Evolutionary conservation across 225 moss, liverwort and hornwort species (phyloP).

Genomic region (Pseudoscleropodium purum): DNA sequence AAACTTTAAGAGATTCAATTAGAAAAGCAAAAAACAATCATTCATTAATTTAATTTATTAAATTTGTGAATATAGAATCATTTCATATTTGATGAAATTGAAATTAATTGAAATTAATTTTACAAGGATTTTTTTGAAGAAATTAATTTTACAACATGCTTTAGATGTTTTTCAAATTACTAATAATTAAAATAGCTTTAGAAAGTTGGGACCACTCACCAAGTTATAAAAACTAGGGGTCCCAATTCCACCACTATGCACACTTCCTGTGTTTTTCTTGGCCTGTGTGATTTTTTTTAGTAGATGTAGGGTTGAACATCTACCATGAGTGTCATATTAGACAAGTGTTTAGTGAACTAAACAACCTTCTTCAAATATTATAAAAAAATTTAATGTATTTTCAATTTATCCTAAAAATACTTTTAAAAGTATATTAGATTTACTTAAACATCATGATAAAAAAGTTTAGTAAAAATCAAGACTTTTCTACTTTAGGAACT

Average conservation of each 20-base stretch:
- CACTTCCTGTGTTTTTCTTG: accelerated
- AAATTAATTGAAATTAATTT: neutral
- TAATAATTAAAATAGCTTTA: neutral
- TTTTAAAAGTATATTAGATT: neutral
- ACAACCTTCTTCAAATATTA: neutral
- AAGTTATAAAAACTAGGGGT: neutral
- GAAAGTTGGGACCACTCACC: no score
- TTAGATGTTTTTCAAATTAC: neutral
- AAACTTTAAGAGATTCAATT: neutral
- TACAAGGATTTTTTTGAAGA: no score
- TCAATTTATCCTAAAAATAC: neutral
- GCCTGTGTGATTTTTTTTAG: neutral
- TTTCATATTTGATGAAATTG: neutral
- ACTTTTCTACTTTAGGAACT: accelerated
- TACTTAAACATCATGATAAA: neutral
- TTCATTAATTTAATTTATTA: neutral
- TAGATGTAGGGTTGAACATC: neutral
- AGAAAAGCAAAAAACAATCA: neutral
- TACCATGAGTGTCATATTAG: neutral
- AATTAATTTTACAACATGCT: no score
- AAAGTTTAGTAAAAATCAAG: neutral
- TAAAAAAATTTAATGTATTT: neutral
- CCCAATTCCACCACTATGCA: accelerated
- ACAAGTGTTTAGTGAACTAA: neutral
- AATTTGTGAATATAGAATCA: neutral